Evolutionary conservation across 352 stramenopile genomes (phyloP).

Genomic region (Globisporangium sylvaticum): DNA sequence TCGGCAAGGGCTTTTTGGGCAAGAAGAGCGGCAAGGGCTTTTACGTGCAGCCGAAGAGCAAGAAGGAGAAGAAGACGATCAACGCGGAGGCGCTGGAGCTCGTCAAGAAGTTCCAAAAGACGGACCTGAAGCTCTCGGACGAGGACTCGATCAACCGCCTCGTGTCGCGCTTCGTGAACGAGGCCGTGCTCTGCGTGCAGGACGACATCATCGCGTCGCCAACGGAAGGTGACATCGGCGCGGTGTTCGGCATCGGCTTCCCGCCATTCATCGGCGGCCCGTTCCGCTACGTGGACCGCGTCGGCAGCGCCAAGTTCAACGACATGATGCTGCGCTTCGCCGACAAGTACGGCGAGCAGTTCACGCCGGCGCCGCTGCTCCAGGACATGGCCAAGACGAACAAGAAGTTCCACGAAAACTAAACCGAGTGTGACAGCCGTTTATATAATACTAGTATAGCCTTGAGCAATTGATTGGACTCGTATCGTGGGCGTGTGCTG

Average conservation of each 20-base stretch:
- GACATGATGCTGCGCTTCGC: conserved; percentile 96
- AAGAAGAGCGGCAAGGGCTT: conserved; percentile 98
- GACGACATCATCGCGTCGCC: conserved; percentile 97
- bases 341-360: conserved; percentile 95
- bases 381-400: conserved; percentile 96
- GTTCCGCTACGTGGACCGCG: conserved; percentile 95
- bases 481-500: neutral
- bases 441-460: conserved; percentile 13
- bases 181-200: conserved; percentile 95
- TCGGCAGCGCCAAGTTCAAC: conserved; percentile 92
- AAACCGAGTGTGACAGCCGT: conserved; percentile 5
- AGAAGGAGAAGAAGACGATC: conserved; percentile 89
- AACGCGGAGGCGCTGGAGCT: conserved; percentile 86
- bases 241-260: conserved; percentile 99
- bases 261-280: conserved; percentile 96
- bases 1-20: conserved; percentile 93
- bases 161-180: conserved; percentile 96
- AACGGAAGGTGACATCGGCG: conserved; percentile 96
- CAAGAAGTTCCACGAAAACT: conserved; percentile 96
- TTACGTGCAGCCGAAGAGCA: conserved; percentile 93
- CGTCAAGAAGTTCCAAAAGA: conserved; percentile 79
- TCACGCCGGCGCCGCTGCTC: conserved; percentile 93
- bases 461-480: neutral
- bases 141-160: conserved; percentile 92
- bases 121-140: conserved; percentile 71